Conservation (phyloP, 371 early-diverging fungal genomes). For the Mortierella sp. region DNA sequence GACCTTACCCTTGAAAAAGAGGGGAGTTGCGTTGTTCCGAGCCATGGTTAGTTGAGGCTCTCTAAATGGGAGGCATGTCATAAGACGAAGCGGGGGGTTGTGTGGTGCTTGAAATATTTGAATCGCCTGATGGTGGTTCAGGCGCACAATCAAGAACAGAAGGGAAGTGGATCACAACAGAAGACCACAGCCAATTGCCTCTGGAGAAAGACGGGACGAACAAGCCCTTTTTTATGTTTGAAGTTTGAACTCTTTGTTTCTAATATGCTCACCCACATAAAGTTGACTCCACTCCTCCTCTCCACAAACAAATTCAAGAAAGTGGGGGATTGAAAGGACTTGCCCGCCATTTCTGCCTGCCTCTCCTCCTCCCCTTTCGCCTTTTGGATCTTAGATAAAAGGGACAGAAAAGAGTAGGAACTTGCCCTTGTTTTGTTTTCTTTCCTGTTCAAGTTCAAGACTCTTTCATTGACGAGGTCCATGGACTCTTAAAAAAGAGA, state of each 20-base stretch:
- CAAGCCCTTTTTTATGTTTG: not conserved
- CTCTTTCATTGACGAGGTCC: not conserved
- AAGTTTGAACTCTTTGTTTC: not conserved
- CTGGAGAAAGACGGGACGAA: slow-evolving; percentile 11
- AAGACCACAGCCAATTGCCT: too few relatives aligned
- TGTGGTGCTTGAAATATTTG: not conserved
- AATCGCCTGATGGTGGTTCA: not conserved
- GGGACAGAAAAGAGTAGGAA: not conserved
- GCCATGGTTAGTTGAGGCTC: not conserved
- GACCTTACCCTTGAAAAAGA: not conserved
- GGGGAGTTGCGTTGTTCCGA: not conserved
- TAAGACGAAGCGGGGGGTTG: slow-evolving; percentile 6
- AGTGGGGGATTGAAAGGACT: slow-evolving; percentile 2
- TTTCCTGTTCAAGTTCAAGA: not conserved
- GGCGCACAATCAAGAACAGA: not conserved
- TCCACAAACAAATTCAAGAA: not conserved
- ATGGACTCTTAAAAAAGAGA: not conserved
- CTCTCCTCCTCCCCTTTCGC: not conserved
- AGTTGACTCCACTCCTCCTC: slow-evolving; percentile 10
- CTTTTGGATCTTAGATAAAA: not conserved
- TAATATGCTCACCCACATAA: not conserved
- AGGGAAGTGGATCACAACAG: not conserved
- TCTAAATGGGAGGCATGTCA: not conserved
- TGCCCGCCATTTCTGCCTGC: not conserved
- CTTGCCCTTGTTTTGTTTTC: not conserved